Conservation (phyloP, 2,329 filamentous ascomycete genomes). For the Hymenoscyphus repandus region DNA sequence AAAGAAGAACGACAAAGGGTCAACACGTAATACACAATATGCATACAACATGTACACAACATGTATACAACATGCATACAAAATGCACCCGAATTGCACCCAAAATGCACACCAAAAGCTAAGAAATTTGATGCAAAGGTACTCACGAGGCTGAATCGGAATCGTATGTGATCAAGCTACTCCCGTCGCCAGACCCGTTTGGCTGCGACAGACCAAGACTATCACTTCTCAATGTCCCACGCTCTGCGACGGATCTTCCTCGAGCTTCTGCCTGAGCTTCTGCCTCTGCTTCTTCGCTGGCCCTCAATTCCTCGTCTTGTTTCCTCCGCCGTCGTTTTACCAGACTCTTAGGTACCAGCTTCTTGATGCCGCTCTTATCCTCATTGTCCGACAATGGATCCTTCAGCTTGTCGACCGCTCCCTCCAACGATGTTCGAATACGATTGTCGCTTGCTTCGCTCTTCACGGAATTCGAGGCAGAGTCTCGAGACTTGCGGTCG, state of each 20-base stretch:
- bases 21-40: too few relatives aligned
- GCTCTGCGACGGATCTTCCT: slow-evolving; percentile 29
- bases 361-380: slow-evolving; percentile 38
- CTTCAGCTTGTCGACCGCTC: slow-evolving; percentile 24
- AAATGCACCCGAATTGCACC: not conserved
- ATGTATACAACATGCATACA: slow-evolving; percentile 3
- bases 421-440: slow-evolving; percentile 21
- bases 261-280: slow-evolving; percentile 28
- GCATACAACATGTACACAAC: not conserved
- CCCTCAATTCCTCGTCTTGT: slow-evolving; percentile 36
- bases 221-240: slow-evolving; percentile 29
- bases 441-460: slow-evolving; percentile 23
- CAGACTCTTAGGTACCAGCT: slow-evolving; percentile 49
- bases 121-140: slow-evolving; percentile 5
- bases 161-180: slow-evolving; percentile 29
- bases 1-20: not conserved
- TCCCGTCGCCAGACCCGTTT: slow-evolving; percentile 20
- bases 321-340: slow-evolving; percentile 44
- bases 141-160: slow-evolving; percentile 33
- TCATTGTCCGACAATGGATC: slow-evolving; percentile 17
- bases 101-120: not conserved
- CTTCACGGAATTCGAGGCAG: slow-evolving; percentile 23
- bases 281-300: slow-evolving; percentile 27
- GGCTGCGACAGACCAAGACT: slow-evolving; percentile 1
- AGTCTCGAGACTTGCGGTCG: slow-evolving; percentile 19